Evolutionary conservation across 2,329 filamentous ascomycete genomes (phyloP).

Genomic region (Exophiala viscosa): DNA sequence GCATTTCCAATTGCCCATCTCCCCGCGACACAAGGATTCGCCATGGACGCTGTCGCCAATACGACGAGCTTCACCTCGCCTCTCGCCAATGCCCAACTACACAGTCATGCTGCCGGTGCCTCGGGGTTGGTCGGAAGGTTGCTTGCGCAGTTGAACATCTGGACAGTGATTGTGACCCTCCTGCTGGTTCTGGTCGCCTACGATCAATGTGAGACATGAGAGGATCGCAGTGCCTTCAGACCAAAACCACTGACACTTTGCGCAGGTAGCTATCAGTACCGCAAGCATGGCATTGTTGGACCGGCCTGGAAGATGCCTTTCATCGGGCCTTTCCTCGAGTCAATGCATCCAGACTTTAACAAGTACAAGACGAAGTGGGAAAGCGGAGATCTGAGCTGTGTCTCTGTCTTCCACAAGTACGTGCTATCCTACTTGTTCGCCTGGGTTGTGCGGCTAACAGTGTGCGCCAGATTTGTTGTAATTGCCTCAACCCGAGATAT

Average conservation of each 20-base stretch:
- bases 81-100: constrained; percentile 59
- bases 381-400: constrained; percentile 88
- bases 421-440: constrained; percentile 29
- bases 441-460: neutral
- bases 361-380: constrained; percentile 90
- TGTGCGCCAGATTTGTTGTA: constrained; percentile 73
- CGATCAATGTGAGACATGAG: constrained; percentile 70
- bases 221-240: neutral
- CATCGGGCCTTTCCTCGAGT: constrained; percentile 93
- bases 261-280: constrained; percentile 68
- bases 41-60: constrained; percentile 49
- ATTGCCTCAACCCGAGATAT: constrained; percentile 94
- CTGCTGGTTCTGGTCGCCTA: constrained; percentile 72
- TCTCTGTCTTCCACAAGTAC: constrained; percentile 98
- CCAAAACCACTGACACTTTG: constrained; percentile 17
- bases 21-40: constrained; percentile 5
- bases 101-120: constrained; percentile 41
- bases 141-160: constrained; percentile 48
- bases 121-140: constrained; percentile 21
- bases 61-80: constrained; percentile 66
- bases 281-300: constrained; percentile 72
- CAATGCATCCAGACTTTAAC: constrained; percentile 84
- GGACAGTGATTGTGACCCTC: constrained; percentile 67
- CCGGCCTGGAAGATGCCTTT: constrained; percentile 75
- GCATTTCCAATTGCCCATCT: constrained; percentile 8